Percentiles rank a stretch among this genome's conserved stretches.
Evolutionary conservation across 2,329 filamentous ascomycete genomes (phyloP).

Genomic region (Capronia americana): DNA sequence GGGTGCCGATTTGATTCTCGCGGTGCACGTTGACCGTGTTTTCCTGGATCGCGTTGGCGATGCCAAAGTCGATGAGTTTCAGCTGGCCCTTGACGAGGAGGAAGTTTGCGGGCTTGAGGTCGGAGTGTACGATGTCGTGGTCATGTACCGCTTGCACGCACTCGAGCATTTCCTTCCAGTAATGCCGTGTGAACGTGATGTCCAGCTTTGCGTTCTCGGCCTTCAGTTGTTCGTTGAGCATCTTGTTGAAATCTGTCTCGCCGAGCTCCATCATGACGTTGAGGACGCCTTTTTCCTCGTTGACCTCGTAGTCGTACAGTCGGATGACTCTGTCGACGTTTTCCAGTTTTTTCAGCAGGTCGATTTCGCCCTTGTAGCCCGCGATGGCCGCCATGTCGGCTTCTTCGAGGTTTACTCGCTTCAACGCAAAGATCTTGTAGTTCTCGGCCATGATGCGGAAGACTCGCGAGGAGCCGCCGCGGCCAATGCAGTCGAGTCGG

Average conservation of each 20-base stretch:
- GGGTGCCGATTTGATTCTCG: conserved; percentile 92
- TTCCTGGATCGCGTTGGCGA: conserved; percentile 96
- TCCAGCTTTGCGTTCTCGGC: conserved; percentile 79
- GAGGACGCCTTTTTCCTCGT: conserved; percentile 86
- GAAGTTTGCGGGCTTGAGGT: conserved; percentile 97
- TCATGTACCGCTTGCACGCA: conserved; percentile 89
- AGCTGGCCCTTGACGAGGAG: conserved; percentile 86
- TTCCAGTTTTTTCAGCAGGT: conserved; percentile 79
- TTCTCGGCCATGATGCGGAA: conserved; percentile 98
- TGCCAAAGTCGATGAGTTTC: conserved; percentile 98
- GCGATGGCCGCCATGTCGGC: conserved; percentile 82
- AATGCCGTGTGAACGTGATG: conserved; percentile 89
- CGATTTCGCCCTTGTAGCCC: conserved; percentile 95
- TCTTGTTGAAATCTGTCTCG: conserved; percentile 87
- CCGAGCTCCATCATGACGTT: conserved; percentile 97
- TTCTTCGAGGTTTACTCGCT: conserved; percentile 88
- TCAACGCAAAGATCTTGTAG: conserved; percentile 91
- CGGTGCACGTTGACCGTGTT: conserved; percentile 97
- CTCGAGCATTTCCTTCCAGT: conserved; percentile 99
- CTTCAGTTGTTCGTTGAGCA: conserved; percentile 76
- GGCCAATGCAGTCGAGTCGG: conserved; percentile 85
- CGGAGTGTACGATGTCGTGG: conserved; percentile 92
- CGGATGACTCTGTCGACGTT: conserved; percentile 90
- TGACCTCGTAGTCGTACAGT: conserved; percentile 90
- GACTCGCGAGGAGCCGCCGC: conserved; percentile 91